Evolutionary conservation across 768 basidiomycete species (phyloP).

Genomic region (Phanerochaete sordida): DNA sequence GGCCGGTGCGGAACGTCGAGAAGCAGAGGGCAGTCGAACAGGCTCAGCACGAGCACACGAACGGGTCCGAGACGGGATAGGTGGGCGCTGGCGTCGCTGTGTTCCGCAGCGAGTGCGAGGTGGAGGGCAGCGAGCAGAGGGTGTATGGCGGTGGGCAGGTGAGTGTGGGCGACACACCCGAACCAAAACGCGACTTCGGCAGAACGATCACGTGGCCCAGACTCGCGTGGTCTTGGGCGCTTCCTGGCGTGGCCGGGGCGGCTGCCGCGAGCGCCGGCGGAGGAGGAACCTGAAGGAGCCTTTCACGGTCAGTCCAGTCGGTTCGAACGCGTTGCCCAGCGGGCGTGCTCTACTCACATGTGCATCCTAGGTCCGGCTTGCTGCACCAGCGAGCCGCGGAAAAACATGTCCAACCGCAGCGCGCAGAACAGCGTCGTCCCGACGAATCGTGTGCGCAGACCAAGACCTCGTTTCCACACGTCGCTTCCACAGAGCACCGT

Average conservation of each 20-base stretch:
- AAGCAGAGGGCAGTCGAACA: neutral
- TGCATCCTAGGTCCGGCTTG: neutral
- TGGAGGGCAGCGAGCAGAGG: neutral
- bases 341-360: neutral
- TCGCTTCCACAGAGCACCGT: neutral
- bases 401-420: neutral
- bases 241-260: neutral
- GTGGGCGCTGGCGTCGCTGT: neutral
- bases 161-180: neutral
- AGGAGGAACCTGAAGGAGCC: neutral
- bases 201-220: conserved; percentile 19
- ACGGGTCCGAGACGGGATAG: neutral
- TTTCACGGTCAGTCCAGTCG: neutral
- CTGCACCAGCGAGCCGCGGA: neutral
- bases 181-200: conserved; percentile 7
- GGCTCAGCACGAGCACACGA: conserved; percentile 1
- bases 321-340: neutral
- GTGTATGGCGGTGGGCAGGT: neutral
- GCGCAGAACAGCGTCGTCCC: neutral
- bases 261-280: neutral
- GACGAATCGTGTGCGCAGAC: neutral
- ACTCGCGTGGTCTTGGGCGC: conserved; percentile 3
- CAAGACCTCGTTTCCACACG: neutral
- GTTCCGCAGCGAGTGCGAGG: neutral
- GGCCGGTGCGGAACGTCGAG: neutral